Percentiles rank a stretch among this genome's conserved stretches.
Conservation (phyloP, 2,329 filamentous ascomycete species). For the Phyllachora maydis region DNA sequence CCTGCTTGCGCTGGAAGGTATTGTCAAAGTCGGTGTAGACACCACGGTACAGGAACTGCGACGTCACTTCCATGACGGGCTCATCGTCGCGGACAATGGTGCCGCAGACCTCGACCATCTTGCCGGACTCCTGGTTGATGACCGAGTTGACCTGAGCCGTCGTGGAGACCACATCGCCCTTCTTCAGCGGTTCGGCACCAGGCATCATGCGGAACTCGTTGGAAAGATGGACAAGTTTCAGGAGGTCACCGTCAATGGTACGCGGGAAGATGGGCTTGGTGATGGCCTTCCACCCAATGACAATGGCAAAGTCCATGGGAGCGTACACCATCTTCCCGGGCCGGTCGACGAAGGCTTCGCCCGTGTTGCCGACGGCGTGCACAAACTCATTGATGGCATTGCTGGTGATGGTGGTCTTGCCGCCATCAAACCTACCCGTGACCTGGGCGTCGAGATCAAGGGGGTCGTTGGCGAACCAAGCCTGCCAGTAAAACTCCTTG, state of each 20-base stretch:
- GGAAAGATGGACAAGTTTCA: constrained; percentile 91
- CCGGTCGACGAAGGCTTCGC: constrained; percentile 89
- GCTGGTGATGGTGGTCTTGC: constrained; percentile 65
- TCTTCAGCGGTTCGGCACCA: constrained; percentile 84
- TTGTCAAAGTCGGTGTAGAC: constrained; percentile 87
- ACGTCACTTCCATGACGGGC: constrained; percentile 94
- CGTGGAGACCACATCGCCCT: constrained; percentile 80
- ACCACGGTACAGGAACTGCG: constrained; percentile 92
- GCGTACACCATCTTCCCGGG: constrained; percentile 87
- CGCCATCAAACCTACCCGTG: constrained; percentile 77
- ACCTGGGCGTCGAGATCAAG: constrained; percentile 72
- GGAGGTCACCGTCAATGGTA: constrained; percentile 83
- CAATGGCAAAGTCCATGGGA: constrained; percentile 97
- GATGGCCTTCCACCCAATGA: constrained; percentile 98
- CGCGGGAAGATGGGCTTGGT: constrained; percentile 98
- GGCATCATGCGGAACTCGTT: constrained; percentile 98
- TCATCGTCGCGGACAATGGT: constrained; percentile 72
- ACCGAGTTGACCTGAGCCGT: constrained; percentile 94
- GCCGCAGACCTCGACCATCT: constrained; percentile 99
- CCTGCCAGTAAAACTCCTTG: constrained; percentile 97
- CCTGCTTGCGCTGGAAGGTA: constrained; percentile 94
- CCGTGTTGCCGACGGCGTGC: constrained; percentile 95
- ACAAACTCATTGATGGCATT: constrained; percentile 97
- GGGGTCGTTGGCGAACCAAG: constrained; percentile 83
- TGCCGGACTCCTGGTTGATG: constrained; percentile 93